Conservation (phyloP, 2,329 filamentous ascomycete genomes). For the Hymenoscyphus fraxineus region DNA sequence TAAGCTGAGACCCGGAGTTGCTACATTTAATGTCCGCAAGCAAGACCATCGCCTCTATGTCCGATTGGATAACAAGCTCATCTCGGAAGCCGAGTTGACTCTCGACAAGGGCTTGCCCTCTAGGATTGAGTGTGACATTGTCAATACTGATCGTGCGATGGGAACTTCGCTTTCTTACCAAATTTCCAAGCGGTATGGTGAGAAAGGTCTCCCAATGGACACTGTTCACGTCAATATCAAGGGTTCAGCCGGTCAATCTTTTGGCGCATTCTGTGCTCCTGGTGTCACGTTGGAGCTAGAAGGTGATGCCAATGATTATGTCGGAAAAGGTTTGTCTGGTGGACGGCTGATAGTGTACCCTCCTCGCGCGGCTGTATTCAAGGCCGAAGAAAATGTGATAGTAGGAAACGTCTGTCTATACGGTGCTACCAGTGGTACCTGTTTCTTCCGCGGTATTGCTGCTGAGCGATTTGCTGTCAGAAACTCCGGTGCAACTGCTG, state of each 20-base stretch:
- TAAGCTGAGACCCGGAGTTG: slow-evolving; percentile 87
- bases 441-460: slow-evolving; percentile 95
- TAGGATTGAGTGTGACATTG: slow-evolving; percentile 90
- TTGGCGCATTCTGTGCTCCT: slow-evolving; percentile 88
- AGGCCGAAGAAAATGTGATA: slow-evolving; percentile 92
- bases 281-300: slow-evolving; percentile 94
- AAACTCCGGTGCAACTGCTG: slow-evolving; percentile 93
- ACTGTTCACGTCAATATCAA: slow-evolving; percentile 96
- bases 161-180: slow-evolving; percentile 95
- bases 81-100: slow-evolving; percentile 90
- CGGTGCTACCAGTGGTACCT: slow-evolving; percentile 83
- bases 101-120: slow-evolving; percentile 92
- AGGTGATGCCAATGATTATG: slow-evolving; percentile 94
- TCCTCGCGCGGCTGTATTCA: slow-evolving; percentile 84
- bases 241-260: slow-evolving; percentile 93
- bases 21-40: slow-evolving; percentile 96
- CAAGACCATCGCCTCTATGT: slow-evolving; percentile 93
- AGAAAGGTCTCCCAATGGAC: slow-evolving; percentile 82
- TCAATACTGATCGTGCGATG: slow-evolving; percentile 93
- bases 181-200: slow-evolving; percentile 87
- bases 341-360: slow-evolving; percentile 92
- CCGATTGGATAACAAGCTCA: slow-evolving; percentile 93
- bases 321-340: slow-evolving; percentile 92
- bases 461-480: slow-evolving; percentile 95
- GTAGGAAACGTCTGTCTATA: slow-evolving; percentile 95